Evolutionary conservation across 805 yeast genomes (phyloP).

Genomic region (Yamadazyma ubonensis): DNA sequence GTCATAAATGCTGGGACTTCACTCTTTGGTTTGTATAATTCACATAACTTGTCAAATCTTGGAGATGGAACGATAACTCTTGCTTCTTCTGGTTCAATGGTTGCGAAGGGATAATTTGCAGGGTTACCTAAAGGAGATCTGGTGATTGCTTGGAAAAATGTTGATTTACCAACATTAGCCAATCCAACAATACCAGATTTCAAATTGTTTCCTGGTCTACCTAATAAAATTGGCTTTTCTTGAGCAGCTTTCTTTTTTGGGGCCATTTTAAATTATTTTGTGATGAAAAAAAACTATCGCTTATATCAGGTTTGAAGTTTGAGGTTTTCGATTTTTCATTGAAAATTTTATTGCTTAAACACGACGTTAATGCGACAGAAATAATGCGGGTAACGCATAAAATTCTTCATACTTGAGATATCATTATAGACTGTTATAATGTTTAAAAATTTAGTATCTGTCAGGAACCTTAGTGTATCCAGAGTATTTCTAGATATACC

Average conservation of each 20-base stretch:
- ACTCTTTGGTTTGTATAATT: constrained; percentile 76
- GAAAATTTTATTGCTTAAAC: constrained; percentile 11
- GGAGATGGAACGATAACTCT: constrained; percentile 91
- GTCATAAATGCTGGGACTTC: constrained; percentile 91
- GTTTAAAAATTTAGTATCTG: constrained; percentile 2
- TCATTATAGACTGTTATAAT: background rate
- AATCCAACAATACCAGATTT: constrained; percentile 87
- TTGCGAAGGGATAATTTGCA: constrained; percentile 97
- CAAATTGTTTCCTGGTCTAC: constrained; percentile 63
- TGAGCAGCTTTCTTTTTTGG: constrained; percentile 66
- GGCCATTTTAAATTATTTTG: constrained; percentile 48
- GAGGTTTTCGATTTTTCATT: constrained; percentile 7
- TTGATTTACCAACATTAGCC: constrained; percentile 94
- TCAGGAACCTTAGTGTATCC: constrained; percentile 6
- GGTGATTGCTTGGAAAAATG: constrained; percentile 96
- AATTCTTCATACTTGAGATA: background rate
- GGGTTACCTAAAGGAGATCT: constrained; percentile 92
- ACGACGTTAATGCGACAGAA: constrained; percentile 5
- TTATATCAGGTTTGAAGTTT: background rate
- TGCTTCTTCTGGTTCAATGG: constrained; percentile 98
- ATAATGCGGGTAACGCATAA: constrained; percentile 10
- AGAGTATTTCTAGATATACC: constrained; percentile 1
- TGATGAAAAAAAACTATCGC: constrained; percentile 1
- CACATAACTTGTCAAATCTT: constrained; percentile 74
- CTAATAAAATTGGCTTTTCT: constrained; percentile 73